These are phyloP conservation scores for Cubamyces sp. DNA, from an alignment of 768 basidiomycete genomes.

Conservation along the genomic window DNA sequence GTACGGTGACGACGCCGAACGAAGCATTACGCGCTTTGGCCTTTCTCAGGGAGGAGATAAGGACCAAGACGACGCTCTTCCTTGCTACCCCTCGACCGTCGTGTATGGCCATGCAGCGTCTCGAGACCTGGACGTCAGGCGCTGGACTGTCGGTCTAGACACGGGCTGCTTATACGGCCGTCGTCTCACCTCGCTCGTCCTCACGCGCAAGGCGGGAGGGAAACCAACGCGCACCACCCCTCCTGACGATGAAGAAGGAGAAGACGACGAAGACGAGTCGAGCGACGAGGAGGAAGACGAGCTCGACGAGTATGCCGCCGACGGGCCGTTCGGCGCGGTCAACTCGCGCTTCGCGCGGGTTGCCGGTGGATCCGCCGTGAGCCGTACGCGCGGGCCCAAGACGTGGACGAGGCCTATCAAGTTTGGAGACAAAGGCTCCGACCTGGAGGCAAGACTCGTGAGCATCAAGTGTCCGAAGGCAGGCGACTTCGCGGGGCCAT, in stretches of 20 bases:
- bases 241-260: constrained; percentile 21
- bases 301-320: constrained; percentile 28
- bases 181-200: constrained; percentile 68
- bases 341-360: constrained; percentile 18
- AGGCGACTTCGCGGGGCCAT: constrained; percentile 15
- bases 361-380: constrained; percentile 8
- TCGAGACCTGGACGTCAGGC: constrained; percentile 77
- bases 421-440: constrained; percentile 61
- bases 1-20: constrained; percentile 20
- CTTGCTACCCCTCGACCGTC: constrained; percentile 76
- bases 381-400: constrained; percentile 31
- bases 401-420: constrained; percentile 40
- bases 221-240: background rate
- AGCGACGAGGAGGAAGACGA: constrained; percentile 33
- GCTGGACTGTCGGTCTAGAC: constrained; percentile 87
- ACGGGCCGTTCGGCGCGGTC: constrained; percentile 17
- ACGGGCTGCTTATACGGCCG: constrained; percentile 80
- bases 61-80: constrained; percentile 39
- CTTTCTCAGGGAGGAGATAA: background rate
- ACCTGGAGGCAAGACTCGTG: constrained; percentile 44
- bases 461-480: constrained; percentile 42
- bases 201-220: constrained; percentile 37
- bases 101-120: constrained; percentile 87
- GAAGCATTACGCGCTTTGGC: background rate
- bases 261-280: constrained; percentile 31